These are phyloP conservation scores for Puya raimondii DNA, from an alignment of 176 grass and related monocot genomes.

Conservation along the genomic window DNA sequence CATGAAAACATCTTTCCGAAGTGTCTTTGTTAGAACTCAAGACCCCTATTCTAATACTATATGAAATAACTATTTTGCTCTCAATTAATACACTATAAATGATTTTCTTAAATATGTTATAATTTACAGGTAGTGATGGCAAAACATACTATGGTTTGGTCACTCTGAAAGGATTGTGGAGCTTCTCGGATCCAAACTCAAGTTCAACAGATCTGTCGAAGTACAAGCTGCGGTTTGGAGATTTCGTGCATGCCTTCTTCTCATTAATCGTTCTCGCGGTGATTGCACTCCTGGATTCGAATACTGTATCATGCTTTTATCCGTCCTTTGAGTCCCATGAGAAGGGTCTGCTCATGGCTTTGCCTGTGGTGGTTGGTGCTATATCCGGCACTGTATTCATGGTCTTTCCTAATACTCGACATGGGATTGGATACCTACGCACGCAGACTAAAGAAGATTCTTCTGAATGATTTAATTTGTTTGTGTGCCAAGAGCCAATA, in stretches of 20 bases:
- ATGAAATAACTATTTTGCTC: too few relatives aligned
- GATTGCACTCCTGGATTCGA: constrained; percentile 41
- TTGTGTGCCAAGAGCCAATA: too few relatives aligned
- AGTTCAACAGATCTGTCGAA: constrained; percentile 11
- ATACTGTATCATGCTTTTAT: constrained; percentile 67
- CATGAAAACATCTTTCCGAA: too few relatives aligned
- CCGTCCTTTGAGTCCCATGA: constrained; percentile 29
- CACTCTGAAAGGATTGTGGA: constrained; percentile 37
- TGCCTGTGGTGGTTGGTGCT: constrained; percentile 51
- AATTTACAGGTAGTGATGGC: constrained; percentile 18
- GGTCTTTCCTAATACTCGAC: constrained; percentile 49
- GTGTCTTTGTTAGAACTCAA: too few relatives aligned
- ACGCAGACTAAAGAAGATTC: constrained; percentile 6
- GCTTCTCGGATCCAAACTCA: constrained; percentile 23
- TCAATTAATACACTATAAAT: too few relatives aligned
- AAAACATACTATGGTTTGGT: constrained; percentile 54
- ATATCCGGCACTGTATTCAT: constrained; percentile 38
- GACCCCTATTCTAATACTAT: too few relatives aligned
- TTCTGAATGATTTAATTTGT: constrained; percentile 6
- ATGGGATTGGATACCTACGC: constrained; percentile 55
- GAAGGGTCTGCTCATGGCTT: constrained; percentile 43
- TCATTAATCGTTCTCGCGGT: constrained; percentile 45
- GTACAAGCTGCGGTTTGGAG: constrained; percentile 36
- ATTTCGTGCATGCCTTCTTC: constrained; percentile 60
- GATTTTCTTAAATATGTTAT: too few relatives aligned